These are phyloP conservation scores for Leucocoprinus birnbaumii DNA, from an alignment of 768 basidiomycete species.

Conservation along the genomic window DNA sequence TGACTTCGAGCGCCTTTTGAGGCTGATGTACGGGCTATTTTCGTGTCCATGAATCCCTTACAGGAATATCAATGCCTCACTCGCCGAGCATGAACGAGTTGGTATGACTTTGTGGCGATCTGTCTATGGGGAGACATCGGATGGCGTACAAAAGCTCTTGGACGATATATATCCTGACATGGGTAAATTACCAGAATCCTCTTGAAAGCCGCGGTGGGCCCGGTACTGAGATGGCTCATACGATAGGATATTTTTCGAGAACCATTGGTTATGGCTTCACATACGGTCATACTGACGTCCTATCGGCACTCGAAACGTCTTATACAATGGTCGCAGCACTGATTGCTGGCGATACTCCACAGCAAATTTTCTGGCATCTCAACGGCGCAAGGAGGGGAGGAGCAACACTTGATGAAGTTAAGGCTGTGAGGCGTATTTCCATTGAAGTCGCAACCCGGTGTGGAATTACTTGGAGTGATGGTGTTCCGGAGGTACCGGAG, in stretches of 20 bases:
- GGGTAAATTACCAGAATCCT: conserved; percentile 34
- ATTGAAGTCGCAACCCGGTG: conserved; percentile 45
- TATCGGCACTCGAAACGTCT: conserved; percentile 53
- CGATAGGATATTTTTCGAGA: conserved; percentile 50
- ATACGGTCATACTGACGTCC: conserved; percentile 46
- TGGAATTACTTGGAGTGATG: conserved; percentile 51
- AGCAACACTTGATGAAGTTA: conserved; percentile 48
- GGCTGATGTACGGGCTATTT: neutral
- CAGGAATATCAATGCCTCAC: conserved; percentile 39
- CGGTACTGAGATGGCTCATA: neutral
- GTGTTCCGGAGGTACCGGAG: conserved; percentile 43
- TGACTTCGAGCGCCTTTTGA: neutral
- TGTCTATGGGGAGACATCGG: conserved; percentile 57
- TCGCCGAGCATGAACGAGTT: conserved; percentile 37
- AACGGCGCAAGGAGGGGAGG: conserved; percentile 52
- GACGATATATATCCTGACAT: conserved; percentile 58
- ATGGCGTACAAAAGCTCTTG: conserved; percentile 43
- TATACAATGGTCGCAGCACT: conserved; percentile 60
- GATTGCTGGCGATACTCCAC: conserved; percentile 59
- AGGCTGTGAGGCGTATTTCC: conserved; percentile 52
- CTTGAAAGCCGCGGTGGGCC: too few relatives aligned
- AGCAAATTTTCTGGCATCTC: conserved; percentile 67
- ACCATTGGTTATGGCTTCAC: conserved; percentile 54
- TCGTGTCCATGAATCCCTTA: too few relatives aligned
- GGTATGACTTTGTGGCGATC: conserved; percentile 44